Evolutionary conservation across 164 flowering plant species (phyloP), one percentile per base, ranked within the genome.

Genomic region (Akebia trifoliata): DNA sequence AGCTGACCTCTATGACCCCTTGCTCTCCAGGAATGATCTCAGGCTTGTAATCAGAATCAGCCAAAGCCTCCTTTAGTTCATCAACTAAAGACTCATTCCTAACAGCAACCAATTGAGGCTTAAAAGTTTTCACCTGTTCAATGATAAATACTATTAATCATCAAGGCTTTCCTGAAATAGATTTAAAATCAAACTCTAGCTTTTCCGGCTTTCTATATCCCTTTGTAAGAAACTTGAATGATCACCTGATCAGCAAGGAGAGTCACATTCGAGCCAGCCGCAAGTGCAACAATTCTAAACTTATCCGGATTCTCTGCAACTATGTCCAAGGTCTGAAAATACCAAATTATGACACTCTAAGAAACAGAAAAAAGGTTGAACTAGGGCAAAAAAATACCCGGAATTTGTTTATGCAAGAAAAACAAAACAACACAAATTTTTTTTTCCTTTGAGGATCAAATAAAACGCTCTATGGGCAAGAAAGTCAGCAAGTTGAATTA

Each of bases 161-260:
- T 37, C 14, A 55, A 4, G 1, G 3, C 1, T 6, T 39, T 9
- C 37, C 20, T 31, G 28, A 52, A 20, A 52, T 32, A 12, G 20
- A 12, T 12, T 4, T 12, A 14, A 6, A 30, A 32, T 29, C 18
- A 35, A 25, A 18, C 39, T 20, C 36, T 15, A 59, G 2, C 45
- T 37, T 57, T 55, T 18, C 36, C 8, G 29, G 24, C 21, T 55
- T 29, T 46, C n/a, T 37, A 32, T 17, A 45, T 45, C 43, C 29
- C n/a, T 35, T 22, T 7, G 15, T n/a, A 15, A 50, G 28, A 26
- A 36, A 40, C 3, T 31, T 17, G 38, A 45, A 53, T 37, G 31
- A 35, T 67, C 62, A 86, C 99, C 96, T 93, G 99, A 54, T 93
- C 99, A 40, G 93, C 96, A 61, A 93, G 99, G 68, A 93, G 96